Conservation (phyloP, 176 grass and related monocot genomes). For the Olyra latifolia region DNA sequence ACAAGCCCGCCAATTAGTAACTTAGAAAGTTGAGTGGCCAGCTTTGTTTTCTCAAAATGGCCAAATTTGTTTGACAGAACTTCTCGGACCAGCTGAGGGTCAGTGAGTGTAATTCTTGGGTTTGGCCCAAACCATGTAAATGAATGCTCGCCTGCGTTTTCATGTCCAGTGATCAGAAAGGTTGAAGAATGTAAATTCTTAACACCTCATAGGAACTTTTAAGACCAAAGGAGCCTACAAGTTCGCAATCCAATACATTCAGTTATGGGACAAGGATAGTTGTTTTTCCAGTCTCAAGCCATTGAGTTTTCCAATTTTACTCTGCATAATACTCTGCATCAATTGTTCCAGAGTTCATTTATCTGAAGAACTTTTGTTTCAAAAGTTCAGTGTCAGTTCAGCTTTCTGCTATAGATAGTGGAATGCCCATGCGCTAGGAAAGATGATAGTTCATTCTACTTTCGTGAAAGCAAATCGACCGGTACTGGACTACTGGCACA, state of each 20-base stretch:
- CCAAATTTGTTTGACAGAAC: conserved; percentile 46
- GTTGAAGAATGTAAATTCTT: neutral
- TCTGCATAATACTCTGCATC: no score
- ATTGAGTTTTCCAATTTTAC: no score
- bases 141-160: conserved; percentile 42
- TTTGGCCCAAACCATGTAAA: conserved; percentile 57
- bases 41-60: conserved; percentile 28
- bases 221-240: neutral
- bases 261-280: neutral
- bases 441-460: neutral
- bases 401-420: neutral
- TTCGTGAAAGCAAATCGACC: neutral
- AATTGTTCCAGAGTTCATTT: no score
- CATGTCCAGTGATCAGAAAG: neutral
- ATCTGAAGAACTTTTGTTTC: neutral
- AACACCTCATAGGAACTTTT: neutral
- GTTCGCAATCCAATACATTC: neutral
- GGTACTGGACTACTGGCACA: neutral
- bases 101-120: conserved; percentile 40
- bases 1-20: conserved; percentile 40
- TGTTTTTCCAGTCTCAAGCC: neutral
- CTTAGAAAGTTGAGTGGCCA: neutral
- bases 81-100: conserved; percentile 46
- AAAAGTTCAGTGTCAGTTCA: no score
- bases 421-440: neutral